Percentiles rank a stretch among this genome's conserved stretches.
These are phyloP conservation scores for Colletotrichum noveboracense DNA, from an alignment of 2,329 filamentous ascomycete species.

Conservation along the genomic window DNA sequence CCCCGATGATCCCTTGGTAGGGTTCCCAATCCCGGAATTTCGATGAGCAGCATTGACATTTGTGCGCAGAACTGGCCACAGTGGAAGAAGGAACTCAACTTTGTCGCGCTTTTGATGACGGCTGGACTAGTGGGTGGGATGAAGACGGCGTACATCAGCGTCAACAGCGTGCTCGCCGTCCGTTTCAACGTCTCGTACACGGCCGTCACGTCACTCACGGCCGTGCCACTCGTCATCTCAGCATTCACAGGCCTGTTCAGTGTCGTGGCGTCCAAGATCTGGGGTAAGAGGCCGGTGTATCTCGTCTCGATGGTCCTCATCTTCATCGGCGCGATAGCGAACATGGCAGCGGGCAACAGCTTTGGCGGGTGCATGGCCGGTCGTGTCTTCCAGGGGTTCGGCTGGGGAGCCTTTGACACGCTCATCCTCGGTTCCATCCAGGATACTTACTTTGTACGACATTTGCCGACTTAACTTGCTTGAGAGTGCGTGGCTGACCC, in stretches of 20 bases:
- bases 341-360: conserved; percentile 44
- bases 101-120: conserved; percentile 51
- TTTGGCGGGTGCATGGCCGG: conserved; percentile 56
- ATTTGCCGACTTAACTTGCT: too few species aligned
- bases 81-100: conserved; percentile 59
- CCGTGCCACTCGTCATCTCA: conserved; percentile 56
- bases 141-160: conserved; percentile 59
- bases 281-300: conserved; percentile 60
- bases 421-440: conserved; percentile 57
- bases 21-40: conserved; percentile 16
- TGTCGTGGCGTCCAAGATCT: conserved; percentile 47
- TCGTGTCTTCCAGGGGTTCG: conserved; percentile 59
- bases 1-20: conserved; percentile 57
- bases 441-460: conserved; percentile 60
- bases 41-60: neutral
- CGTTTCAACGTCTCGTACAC: conserved; percentile 52
- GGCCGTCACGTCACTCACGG: conserved; percentile 54
- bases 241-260: conserved; percentile 48
- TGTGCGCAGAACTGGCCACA: conserved; percentile 56
- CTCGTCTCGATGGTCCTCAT: conserved; percentile 49
- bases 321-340: conserved; percentile 57
- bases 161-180: conserved; percentile 48
- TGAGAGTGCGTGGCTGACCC: conserved; percentile 25
- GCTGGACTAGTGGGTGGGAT: conserved; percentile 53
- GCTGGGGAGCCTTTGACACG: conserved; percentile 64